These are phyloP conservation scores for Hygrophila difformis DNA, from an alignment of 257 asterid genomes.

Conservation along the genomic window DNA sequence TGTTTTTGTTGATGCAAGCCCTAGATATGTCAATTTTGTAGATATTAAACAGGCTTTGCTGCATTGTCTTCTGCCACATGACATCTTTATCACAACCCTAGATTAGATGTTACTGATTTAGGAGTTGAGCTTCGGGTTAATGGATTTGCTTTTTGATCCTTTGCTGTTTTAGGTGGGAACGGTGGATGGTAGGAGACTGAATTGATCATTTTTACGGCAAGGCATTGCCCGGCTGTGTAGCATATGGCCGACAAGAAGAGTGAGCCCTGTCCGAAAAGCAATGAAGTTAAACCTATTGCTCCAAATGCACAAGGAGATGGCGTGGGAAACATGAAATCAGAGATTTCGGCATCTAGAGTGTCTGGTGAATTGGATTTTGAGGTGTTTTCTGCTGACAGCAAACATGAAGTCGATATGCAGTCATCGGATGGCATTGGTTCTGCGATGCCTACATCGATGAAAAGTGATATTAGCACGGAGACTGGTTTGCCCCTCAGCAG, in stretches of 20 bases:
- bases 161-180: neutral
- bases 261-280: conserved; percentile 10
- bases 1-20: neutral
- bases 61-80: neutral
- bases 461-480: conserved; percentile 32
- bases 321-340: conserved; percentile 7
- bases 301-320: too few species aligned
- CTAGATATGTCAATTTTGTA: neutral
- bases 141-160: neutral
- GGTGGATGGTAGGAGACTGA: neutral
- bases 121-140: conserved; percentile 13
- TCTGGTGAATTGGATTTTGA: conserved; percentile 22
- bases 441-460: conserved; percentile 12
- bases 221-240: neutral
- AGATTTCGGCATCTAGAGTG: conserved; percentile 16
- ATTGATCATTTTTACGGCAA: conserved; percentile 8
- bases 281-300: conserved; percentile 6
- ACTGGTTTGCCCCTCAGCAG: conserved; percentile 12
- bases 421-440: conserved; percentile 18
- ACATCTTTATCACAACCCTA: neutral
- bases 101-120: neutral
- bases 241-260: conserved; percentile 21
- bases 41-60: neutral
- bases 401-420: conserved; percentile 21
- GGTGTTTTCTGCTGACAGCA: conserved; percentile 15